Base-by-base conservation (phyloP, 352 stramenopile species). In the Blastocystis sp. region DNA sequence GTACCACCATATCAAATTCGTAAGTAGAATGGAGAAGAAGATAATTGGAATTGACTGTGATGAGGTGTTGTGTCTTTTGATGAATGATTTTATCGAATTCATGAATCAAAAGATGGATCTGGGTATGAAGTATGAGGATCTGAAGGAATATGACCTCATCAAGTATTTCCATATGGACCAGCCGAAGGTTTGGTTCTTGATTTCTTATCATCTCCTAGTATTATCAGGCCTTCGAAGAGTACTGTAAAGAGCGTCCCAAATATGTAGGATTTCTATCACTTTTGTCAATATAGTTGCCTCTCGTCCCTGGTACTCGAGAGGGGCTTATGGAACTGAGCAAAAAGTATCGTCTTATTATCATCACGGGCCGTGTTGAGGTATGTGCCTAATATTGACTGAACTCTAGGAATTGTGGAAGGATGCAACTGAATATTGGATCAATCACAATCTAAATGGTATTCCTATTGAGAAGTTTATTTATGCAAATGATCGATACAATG, bases 381-480 rank as follows among this genome's bases (percentile, higher is more conserved):
- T 42, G 1, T 21, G 9, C 32, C 35, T 43, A 29, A 39, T 42
- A 9, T 4, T 14, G 14, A 21, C 35, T 57, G 4, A 54, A 16
- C 12, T 19, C 11, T 78, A 78, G 66, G 43, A 51, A 12, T 37
- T 57, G 32, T 78, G 66, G 66, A 54, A 56, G 29, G 66, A 78
- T 27, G 35, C 66, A 11, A 78, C 66, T 1, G 66, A 78, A 27
- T 78, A 78, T n/a, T 78, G 66, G 66, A 19, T 78, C 3, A 78
- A 78, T 27, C 66, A 78, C 32, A 78, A 78, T 54, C 39, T 78
- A 4, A 7, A 78, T 3, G 66, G 66, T 57, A 32, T 78, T 57
- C 66, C 66, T 35, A 59, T 59, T 58, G 66, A 78, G n/a, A 78
- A 78, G 66, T 54, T 78, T 21, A 78, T 78, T 58, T 78, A 59